Evolutionary conservation across 345 rosid species (phyloP).

Genomic region (Brassica napus): DNA sequence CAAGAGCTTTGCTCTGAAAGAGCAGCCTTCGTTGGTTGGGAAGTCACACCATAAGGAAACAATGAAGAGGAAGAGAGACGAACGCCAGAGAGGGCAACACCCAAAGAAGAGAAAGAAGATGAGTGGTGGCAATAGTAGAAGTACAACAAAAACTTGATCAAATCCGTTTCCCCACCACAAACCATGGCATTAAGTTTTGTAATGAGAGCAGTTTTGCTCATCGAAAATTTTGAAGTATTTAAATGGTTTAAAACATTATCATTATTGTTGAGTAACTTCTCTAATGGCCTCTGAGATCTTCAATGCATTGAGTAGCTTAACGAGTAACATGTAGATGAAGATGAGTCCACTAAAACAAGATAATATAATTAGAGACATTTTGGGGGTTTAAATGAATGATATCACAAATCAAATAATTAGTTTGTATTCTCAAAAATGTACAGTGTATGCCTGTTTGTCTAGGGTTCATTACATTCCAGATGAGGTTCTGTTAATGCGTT

Average conservation of each 20-base stretch:
- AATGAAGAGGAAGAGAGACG: slow-evolving; percentile 90
- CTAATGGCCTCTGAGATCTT: slow-evolving; percentile 44
- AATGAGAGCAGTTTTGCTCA: slow-evolving; percentile 26
- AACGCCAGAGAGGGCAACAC: slow-evolving; percentile 49
- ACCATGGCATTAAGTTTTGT: slow-evolving; percentile 12
- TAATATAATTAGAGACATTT: slow-evolving; percentile 17
- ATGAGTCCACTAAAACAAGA: not conserved
- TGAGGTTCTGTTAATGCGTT: slow-evolving; percentile 84
- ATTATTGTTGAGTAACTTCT: slow-evolving; percentile 28
- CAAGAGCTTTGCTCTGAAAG: slow-evolving; percentile 88
- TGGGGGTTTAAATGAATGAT: slow-evolving; percentile 54
- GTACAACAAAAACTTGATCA: slow-evolving; percentile 16
- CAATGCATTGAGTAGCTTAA: slow-evolving; percentile 44
- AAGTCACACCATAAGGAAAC: slow-evolving; percentile 65
- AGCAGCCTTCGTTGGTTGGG: slow-evolving; percentile 87
- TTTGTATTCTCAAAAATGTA: slow-evolving; percentile 43
- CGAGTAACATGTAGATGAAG: slow-evolving; percentile 47
- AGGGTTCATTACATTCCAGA: slow-evolving; percentile 52
- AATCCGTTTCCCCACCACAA: not conserved
- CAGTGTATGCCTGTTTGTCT: slow-evolving; percentile 38
- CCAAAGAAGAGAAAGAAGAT: slow-evolving; percentile 45
- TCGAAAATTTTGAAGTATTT: slow-evolving; percentile 20
- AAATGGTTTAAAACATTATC: not conserved
- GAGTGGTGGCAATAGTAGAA: slow-evolving; percentile 20
- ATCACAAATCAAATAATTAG: slow-evolving; percentile 48